Evolutionary conservation across 371 early-diverging fungal genomes (phyloP).

Genomic region (Mortierella sp.): DNA sequence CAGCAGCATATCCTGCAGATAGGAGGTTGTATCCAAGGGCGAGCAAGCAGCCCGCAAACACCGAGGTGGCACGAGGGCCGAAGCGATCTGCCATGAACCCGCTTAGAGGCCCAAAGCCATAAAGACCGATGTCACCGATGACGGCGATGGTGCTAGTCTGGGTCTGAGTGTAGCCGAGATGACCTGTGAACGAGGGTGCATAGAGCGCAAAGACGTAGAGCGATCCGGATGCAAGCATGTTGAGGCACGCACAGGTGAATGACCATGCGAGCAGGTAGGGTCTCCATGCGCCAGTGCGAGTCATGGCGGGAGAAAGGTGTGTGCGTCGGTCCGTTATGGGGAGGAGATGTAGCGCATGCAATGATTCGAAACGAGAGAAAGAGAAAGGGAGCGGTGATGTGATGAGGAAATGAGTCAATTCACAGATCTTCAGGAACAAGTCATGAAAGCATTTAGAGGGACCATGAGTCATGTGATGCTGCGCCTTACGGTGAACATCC

Average conservation of each 20-base stretch:
- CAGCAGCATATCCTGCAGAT: constrained; percentile 18
- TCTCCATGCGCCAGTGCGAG: constrained; percentile 5
- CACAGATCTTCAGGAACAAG: too few relatives aligned
- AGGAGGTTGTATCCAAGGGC: constrained; percentile 25
- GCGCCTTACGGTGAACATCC: too few relatives aligned
- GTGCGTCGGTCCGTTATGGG: neutral
- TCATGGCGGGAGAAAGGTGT: neutral
- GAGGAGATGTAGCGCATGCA: too few relatives aligned
- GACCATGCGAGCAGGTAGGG: constrained; percentile 15
- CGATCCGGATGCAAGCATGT: constrained; percentile 46
- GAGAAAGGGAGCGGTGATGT: too few relatives aligned
- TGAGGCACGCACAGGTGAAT: constrained; percentile 39
- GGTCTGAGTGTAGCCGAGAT: constrained; percentile 33
- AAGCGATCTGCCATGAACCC: constrained; percentile 43
- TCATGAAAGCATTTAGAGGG: too few relatives aligned
- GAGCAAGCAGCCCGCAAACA: constrained; percentile 28
- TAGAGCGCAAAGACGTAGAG: constrained; percentile 49
- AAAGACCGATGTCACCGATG: constrained; percentile 46
- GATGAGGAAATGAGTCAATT: too few relatives aligned
- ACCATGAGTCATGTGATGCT: too few relatives aligned
- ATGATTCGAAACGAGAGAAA: too few relatives aligned
- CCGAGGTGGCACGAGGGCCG: constrained; percentile 29
- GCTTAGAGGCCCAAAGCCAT: constrained; percentile 40
- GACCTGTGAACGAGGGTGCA: constrained; percentile 33
- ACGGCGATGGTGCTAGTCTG: constrained; percentile 42